Evolutionary conservation across 176 grass and related monocot species (phyloP).

Genomic region (Aegilops bicornis): DNA sequence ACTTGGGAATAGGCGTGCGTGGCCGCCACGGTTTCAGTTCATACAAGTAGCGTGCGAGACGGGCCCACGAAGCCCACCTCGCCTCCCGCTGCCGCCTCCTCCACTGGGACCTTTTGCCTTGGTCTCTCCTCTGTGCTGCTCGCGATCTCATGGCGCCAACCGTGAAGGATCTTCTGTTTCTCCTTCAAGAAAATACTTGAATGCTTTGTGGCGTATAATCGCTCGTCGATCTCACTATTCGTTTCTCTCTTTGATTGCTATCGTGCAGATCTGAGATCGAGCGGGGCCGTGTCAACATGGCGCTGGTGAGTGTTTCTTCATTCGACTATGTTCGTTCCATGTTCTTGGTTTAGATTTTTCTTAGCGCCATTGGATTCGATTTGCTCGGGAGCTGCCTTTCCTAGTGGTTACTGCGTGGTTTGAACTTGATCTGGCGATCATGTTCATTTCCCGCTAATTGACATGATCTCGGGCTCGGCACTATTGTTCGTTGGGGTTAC

Average conservation of each 20-base stretch:
- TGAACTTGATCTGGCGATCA: not conserved
- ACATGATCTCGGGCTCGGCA: not conserved
- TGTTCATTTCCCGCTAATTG: not conserved
- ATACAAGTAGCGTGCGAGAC: not conserved
- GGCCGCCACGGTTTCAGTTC: not conserved
- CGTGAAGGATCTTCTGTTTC: not conserved
- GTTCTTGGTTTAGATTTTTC: not conserved
- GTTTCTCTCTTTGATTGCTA: too few relatives aligned
- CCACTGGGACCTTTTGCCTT: not conserved
- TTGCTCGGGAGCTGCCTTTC: not conserved
- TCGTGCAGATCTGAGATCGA: constrained; percentile 22
- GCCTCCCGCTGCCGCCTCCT: not conserved
- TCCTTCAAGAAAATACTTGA: not conserved
- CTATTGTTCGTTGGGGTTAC: not conserved
- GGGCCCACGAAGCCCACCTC: not conserved
- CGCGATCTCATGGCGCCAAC: not conserved
- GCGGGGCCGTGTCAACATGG: constrained; percentile 23
- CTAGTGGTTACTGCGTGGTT: not conserved
- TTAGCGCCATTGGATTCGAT: not conserved
- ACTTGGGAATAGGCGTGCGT: not conserved
- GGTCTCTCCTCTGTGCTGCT: not conserved
- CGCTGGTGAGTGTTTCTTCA: constrained; percentile 24
- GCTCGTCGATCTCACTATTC: not conserved
- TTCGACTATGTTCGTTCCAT: not conserved
- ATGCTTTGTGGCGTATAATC: too few relatives aligned